These are phyloP conservation scores for Plantago major DNA, from an alignment of 257 asterid genomes.

Conservation along the genomic window DNA sequence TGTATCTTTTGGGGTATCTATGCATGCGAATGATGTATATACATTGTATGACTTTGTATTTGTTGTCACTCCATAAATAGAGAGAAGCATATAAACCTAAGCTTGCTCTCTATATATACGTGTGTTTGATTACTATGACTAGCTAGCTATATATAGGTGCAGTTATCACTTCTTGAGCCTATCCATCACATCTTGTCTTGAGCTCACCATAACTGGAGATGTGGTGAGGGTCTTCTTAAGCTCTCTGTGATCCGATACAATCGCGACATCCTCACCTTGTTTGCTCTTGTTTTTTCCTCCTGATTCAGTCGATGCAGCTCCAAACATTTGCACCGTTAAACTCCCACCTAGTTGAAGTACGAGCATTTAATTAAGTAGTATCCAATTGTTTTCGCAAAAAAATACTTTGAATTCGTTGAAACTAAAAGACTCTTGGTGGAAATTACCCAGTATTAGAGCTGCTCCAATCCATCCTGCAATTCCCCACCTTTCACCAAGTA, in stretches of 20 bases:
- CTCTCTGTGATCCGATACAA: conserved; percentile 21
- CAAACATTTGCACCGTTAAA: conserved; percentile 42
- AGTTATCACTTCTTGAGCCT: conserved; percentile 29
- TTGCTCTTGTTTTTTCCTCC: conserved; percentile 11
- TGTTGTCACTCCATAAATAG: no score
- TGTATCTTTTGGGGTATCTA: no score
- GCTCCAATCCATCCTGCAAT: conserved; percentile 71
- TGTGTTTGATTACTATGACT: no score
- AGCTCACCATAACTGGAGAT: conserved; percentile 36
- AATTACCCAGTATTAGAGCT: conserved; percentile 53
- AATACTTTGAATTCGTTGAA: no score
- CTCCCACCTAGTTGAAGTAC: conserved; percentile 48
- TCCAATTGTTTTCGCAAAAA: no score
- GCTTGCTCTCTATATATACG: no score
- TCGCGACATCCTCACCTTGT: conserved; percentile 11
- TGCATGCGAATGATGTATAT: no score
- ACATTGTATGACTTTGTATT: no score
- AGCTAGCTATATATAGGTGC: no score
- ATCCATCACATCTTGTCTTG: conserved; percentile 15
- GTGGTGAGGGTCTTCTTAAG: conserved; percentile 29
- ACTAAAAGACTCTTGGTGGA: neutral
- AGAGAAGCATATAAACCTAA: no score
- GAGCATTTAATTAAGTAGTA: neutral
- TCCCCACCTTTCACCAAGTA: conserved; percentile 77
- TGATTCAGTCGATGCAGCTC: conserved; percentile 20